Conservation (phyloP, 768 basidiomycete genomes). For the Tylopilus sp. region DNA sequence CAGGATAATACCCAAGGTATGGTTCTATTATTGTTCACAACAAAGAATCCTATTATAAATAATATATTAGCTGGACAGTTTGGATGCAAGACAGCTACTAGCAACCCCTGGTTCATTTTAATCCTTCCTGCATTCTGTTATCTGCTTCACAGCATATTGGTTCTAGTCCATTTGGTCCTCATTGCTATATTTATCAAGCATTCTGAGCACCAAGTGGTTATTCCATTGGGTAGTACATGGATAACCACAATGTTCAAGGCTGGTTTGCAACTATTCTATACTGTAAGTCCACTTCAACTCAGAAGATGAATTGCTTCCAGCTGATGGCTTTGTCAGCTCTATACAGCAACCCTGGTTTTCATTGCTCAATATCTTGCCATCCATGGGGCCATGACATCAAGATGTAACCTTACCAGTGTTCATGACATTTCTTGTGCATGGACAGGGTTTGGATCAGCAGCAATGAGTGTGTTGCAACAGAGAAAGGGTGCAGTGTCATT, state of each 20-base stretch:
- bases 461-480: constrained; percentile 16
- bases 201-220: not conserved
- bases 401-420: constrained; percentile 16
- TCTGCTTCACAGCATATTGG: not conserved
- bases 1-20: no score
- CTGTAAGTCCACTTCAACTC: no score
- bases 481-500: constrained; percentile 9
- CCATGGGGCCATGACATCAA: not conserved
- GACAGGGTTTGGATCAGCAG: constrained; percentile 21
- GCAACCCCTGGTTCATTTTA: no score
- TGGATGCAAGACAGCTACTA: no score
- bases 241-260: not conserved
- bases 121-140: no score
- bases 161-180: not conserved
- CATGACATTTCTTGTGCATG: constrained; percentile 23
- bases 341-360: constrained; percentile 19
- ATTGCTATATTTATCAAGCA: not conserved
- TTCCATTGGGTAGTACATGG: not conserved
- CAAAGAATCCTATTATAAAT: no score
- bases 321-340: constrained; percentile 10
- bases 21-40: no score
- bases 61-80: no score
- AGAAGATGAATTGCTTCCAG: no score
- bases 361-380: constrained; percentile 19
- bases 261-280: not conserved